Evolutionary conservation across 1,284 basidiomycete genomes (phyloP).

Genomic region (Violaceomyces palustris): DNA sequence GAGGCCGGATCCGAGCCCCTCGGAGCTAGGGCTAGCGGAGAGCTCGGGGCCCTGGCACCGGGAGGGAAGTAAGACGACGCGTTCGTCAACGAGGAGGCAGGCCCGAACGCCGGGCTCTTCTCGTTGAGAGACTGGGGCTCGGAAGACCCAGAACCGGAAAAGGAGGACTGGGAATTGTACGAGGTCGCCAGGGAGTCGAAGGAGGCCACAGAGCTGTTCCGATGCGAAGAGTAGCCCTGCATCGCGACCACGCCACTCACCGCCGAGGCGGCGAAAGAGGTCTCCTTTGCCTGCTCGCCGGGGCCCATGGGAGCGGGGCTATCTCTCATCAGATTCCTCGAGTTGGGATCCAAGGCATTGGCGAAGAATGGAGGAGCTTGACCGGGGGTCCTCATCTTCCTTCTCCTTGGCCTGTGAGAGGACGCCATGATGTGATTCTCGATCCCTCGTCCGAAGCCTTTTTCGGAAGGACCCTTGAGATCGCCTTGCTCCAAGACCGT

Average conservation of each 20-base stretch:
- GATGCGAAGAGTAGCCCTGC: constrained; percentile 11
- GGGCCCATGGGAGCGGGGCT: constrained; percentile 30
- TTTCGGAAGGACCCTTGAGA: constrained; percentile 29
- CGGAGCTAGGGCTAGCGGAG: constrained; percentile 27
- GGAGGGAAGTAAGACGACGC: constrained; percentile 26
- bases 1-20: constrained; percentile 3
- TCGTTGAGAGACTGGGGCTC: no score
- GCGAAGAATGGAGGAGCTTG: no score
- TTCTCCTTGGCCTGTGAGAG: constrained; percentile 38
- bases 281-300: constrained; percentile 10
- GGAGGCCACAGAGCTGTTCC: constrained; percentile 43
- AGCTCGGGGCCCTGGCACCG: constrained; percentile 12
- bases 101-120: no score
- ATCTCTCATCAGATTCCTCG: no score
- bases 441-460: constrained; percentile 49
- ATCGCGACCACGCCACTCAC: constrained; percentile 1
- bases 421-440: constrained; percentile 50
- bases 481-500: constrained; percentile 51
- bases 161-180: constrained; percentile 43
- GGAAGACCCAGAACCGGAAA: no score
- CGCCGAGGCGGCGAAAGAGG: constrained; percentile 6
- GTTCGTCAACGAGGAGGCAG: no score
- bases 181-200: constrained; percentile 50
- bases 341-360: no score
- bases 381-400: no score